Evolutionary conservation across 2,329 filamentous ascomycete species (phyloP).

Genomic region (Colletotrichum sojae): DNA sequence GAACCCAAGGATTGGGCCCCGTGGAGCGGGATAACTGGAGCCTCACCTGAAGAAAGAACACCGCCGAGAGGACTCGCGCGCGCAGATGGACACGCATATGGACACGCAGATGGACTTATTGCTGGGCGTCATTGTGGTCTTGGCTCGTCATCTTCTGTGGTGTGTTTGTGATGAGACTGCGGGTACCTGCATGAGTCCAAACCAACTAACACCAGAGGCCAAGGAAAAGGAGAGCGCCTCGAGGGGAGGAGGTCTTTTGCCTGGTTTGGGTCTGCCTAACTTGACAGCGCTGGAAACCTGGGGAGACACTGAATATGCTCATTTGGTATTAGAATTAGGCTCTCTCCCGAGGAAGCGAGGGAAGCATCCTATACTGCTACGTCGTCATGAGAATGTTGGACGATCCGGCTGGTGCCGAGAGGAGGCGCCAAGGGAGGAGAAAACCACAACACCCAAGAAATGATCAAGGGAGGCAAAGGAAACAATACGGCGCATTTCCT

Average conservation of each 20-base stretch:
- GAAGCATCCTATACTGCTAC: no score
- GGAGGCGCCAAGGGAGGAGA: background rate
- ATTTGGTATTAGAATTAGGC: no score
- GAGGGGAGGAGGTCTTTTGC: background rate
- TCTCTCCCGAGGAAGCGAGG: no score
- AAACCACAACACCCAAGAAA: conserved; percentile 7
- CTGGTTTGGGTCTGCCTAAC: no score
- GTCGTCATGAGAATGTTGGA: background rate
- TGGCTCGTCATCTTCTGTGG: background rate
- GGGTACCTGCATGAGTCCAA: conserved; percentile 29
- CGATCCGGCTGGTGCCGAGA: conserved; percentile 9
- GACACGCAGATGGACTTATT: background rate
- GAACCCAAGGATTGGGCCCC: background rate
- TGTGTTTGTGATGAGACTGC: conserved; percentile 20
- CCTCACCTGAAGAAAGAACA: conserved; percentile 21
- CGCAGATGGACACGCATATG: background rate
- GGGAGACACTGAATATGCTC: no score
- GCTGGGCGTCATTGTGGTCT: background rate
- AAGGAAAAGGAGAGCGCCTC: background rate
- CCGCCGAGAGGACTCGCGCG: background rate
- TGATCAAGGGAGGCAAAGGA: background rate
- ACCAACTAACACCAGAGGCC: conserved; percentile 1
- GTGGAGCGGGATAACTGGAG: background rate
- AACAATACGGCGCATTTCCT: background rate
- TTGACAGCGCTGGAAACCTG: no score